Evolutionary conservation across 176 grass and related monocot genomes (phyloP), one percentile per base, ranked within the genome.

Genomic region (Dactylis glomerata): DNA sequence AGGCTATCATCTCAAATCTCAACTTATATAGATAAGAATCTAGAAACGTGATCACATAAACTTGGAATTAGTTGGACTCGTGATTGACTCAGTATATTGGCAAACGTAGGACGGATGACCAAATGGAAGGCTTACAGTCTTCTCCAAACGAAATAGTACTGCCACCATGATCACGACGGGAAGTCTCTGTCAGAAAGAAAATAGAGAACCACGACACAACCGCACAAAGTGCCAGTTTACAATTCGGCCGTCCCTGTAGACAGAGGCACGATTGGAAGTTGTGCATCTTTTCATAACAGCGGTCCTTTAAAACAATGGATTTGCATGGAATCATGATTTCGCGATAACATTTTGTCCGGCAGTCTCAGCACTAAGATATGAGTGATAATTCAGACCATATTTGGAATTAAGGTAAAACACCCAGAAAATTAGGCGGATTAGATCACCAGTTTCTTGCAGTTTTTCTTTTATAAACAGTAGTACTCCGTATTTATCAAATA

Each of bases 1-100:
- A 50, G 16, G 76, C 13, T 49, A 68, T 58, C 36, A 72, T 46
- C 17, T 19, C 14, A 49, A 46, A 68, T 36, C 54, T 32, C 4
- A 64, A 6, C 46, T 79, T 87, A 75, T 70, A 83, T 87, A 47
- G 69, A 30, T 47, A 27, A 72, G 68, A 72, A 72, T 73, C 69
- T 9, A 8, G 23, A 16, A 26, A 59, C 17, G 63, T 63, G 47
- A 20, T 52, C 64, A 10, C 27, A 44, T 59, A 26, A 74, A 14
- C 28, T 5, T 57, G 3, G 8, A 28, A 73, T 3, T 61, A n/a
- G n/a, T 73, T 47, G 24, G 88, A 82, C 83, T 61, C 23, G 40
- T 40, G 67, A 52, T 77, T 68, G 61, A 81, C 61, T 49, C 0
- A 69, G 56, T 12, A 57, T 14, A 28, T 70, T 70, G 50, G 30